Base-by-base conservation (phyloP, 2,329 filamentous ascomycete species). In the Aurifilum marmelostoma region DNA sequence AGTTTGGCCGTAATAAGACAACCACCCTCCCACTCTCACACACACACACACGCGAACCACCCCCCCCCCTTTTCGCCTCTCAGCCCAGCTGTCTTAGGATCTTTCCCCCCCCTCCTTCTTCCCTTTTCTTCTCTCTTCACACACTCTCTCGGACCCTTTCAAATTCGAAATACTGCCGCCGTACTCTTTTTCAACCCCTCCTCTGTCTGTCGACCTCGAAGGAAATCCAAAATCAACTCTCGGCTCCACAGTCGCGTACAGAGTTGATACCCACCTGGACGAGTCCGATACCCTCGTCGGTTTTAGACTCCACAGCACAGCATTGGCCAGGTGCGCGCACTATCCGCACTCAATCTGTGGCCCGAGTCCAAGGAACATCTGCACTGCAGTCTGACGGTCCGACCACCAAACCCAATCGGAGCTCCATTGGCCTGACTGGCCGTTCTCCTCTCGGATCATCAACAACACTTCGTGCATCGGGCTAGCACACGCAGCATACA, bases 1-100 rank as follows among this genome's bases (percentile, higher is more conserved):
- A 62, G n/a, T 65, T 59, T 66, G 65, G 67, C 63, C n/a, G 69
- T 63, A 69, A 71, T 71, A 69, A 69, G 64, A 65, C 67, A 67
- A 69, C 65, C 65, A 47, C 65, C 61, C 66, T 24, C 69, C 67
- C 67, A 69, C 67, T 69, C 54, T 41, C 60, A 47, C 18, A 12
- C 41, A 43, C 14, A 43, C 41, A n/a, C 43, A 9, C 7, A 47
- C 41, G 7, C 43, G 6, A 21, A n/a, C n/a, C n/a, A n/a, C n/a
- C n/a, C n/a, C n/a, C 39, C 61, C 39, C 39, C 50, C 64, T 59
- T 39, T n/a, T 27, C 32, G 59, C 32, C 47, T 50, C 41, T 58
- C 34, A 21, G 61, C 52, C 58, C 43, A 50, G 58, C 34, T 61
- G 43, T 54, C 50, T 41, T 43, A 65, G 56, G 54, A 61, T 50